Conservation (phyloP, 495 filamentous ascomycete genomes). For the Aspergillus cristatus region DNA sequence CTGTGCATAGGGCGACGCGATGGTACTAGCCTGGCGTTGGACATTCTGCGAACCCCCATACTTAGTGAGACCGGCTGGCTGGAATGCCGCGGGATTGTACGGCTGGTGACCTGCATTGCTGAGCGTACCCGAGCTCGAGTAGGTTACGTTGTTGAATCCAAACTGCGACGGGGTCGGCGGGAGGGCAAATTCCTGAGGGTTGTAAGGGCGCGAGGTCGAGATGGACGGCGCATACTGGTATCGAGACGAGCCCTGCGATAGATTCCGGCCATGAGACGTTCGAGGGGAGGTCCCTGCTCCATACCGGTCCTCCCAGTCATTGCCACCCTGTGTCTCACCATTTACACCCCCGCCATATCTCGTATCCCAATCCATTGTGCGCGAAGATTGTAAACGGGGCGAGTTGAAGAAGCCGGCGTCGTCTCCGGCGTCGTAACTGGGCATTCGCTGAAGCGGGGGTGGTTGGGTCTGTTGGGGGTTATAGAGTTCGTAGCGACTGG, state of each 20-base stretch:
- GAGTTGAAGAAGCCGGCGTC: slow-evolving; percentile 48
- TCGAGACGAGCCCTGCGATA: slow-evolving; percentile 44
- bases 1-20: slow-evolving; percentile 22
- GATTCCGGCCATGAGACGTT: slow-evolving; percentile 37
- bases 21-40: slow-evolving; percentile 23
- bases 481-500: slow-evolving; percentile 12
- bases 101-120: slow-evolving; percentile 44
- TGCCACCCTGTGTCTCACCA: slow-evolving; percentile 13
- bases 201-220: slow-evolving; percentile 52
- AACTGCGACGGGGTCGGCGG: slow-evolving; percentile 48
- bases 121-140: slow-evolving; percentile 32
- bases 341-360: slow-evolving; percentile 11
- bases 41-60: slow-evolving; percentile 19
- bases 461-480: slow-evolving; percentile 25
- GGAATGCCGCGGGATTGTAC: slow-evolving; percentile 67
- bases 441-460: slow-evolving; percentile 45
- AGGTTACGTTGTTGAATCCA: slow-evolving; percentile 31
- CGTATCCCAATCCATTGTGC: slow-evolving; percentile 20
- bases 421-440: slow-evolving; percentile 75
- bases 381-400: slow-evolving; percentile 19
- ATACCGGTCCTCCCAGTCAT: slow-evolving; percentile 28
- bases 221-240: slow-evolving; percentile 43
- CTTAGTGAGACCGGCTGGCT: slow-evolving; percentile 20
- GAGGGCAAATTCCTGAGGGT: slow-evolving; percentile 70
- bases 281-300: slow-evolving; percentile 28